Conservation (phyloP, 768 basidiomycete genomes). For the Heimioporus sp. region DNA sequence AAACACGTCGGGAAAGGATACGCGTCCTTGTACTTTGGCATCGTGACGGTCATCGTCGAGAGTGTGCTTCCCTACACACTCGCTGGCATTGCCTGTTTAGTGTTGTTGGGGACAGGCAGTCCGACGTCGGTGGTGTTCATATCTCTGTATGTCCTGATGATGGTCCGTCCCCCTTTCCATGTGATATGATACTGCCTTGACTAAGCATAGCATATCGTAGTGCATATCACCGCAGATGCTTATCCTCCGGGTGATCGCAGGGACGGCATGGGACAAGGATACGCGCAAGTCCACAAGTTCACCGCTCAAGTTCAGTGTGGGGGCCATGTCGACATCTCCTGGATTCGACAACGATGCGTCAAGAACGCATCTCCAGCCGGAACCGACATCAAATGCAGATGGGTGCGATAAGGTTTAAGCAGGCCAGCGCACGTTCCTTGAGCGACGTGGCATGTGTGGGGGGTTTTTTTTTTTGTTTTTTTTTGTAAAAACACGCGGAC, state of each 20-base stretch:
- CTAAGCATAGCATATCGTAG: not conserved
- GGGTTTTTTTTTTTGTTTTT: too few relatives aligned
- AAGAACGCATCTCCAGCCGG: too few relatives aligned
- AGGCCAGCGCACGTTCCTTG: too few relatives aligned
- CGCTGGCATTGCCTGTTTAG: conserved; percentile 3
- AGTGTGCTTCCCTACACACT: conserved; percentile 13
- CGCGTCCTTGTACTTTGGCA: conserved; percentile 5
- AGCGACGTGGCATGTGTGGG: too few relatives aligned
- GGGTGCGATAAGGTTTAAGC: too few relatives aligned
- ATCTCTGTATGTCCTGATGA: not conserved
- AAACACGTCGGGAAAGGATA: conserved; percentile 1
- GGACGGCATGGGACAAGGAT: too few relatives aligned
- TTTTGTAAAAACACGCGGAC: too few relatives aligned
- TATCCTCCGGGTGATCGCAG: conserved; percentile 6
- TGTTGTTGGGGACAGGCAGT: conserved; percentile 2
- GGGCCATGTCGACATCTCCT: too few relatives aligned
- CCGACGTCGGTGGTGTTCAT: not conserved
- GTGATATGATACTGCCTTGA: not conserved
- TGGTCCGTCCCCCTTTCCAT: not conserved
- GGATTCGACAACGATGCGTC: too few relatives aligned
- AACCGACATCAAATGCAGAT: too few relatives aligned
- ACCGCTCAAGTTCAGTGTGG: too few relatives aligned
- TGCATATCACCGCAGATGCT: conserved; percentile 13
- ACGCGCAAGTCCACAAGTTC: too few relatives aligned
- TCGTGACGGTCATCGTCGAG: conserved; percentile 11